Base-by-base conservation (phyloP, 2,329 filamentous ascomycete species). In the Knufia petricola region DNA sequence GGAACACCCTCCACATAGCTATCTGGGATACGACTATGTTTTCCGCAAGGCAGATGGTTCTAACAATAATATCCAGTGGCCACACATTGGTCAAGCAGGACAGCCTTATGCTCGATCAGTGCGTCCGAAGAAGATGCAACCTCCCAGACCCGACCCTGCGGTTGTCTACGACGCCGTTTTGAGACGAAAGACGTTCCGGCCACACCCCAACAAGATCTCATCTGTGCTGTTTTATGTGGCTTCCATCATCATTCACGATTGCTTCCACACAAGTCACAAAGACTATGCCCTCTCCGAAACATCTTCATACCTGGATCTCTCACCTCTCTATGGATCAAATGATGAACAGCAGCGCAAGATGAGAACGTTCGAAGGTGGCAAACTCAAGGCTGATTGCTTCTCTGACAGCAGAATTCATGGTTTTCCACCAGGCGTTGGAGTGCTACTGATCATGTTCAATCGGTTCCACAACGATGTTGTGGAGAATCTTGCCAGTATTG, bases 391-490 rank as follows among this genome's bases (percentile, higher is more conserved):
- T 0, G 85, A 90, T 58, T 70, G 72, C 6, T 89, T 84, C 55
- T 78, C 82, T 2, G 83, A 87, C 59, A 80, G 81, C 64, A 75
- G 85, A 47, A 68, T 88, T 1, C 66, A 82, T 20, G 82, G 78
- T 8, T 82, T 85, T 59, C 85, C 85, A 0, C 82, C 85, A 0
- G 83, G 84, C 10, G 82, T 85, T 3, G 76, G 79, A 49, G 80
- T 85, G 3, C 59, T 89, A 2, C 66, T 89, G 23, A 75, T 89
- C 64, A 87, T 88, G 84, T 82, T 87, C 46, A 69, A 67, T 57
- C 62, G 66, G 53, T 94, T 94, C 67, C 90, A 95, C 67, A 95
- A 96, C 66, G 76, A 92, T 55, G 79, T 88, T 0, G 88, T 85
- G 1, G 77, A 81, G 47, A 84, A 90, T 52, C 70, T 95, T 15